These are phyloP conservation scores for Solanum arcanum DNA, from an alignment of 257 asterid genomes.

Conservation along the genomic window DNA sequence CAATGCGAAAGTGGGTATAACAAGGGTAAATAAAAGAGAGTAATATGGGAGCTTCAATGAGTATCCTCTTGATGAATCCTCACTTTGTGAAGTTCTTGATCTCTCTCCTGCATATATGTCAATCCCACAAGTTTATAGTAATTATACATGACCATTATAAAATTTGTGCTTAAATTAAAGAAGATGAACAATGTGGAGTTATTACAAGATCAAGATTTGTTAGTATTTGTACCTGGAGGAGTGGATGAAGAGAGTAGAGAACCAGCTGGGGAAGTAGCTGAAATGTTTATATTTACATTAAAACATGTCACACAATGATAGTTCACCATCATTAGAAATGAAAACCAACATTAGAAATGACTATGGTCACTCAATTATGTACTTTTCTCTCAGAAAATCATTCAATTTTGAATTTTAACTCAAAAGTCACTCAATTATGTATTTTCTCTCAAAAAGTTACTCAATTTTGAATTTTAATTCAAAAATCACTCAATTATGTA, in stretches of 20 bases:
- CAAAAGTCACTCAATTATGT: no score
- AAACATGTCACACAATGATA: neutral
- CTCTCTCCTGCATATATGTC: neutral
- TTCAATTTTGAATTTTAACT: no score
- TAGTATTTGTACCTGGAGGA: slow-evolving; percentile 9
- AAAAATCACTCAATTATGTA: no score
- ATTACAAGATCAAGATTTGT: neutral
- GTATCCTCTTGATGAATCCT: slow-evolving; percentile 6
- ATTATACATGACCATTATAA: neutral
- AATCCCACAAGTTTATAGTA: neutral
- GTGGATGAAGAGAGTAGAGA: neutral
- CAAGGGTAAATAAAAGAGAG: neutral
- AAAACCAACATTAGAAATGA: no score
- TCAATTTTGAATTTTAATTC: no score
- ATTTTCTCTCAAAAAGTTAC: no score
- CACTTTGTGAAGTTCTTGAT: neutral
- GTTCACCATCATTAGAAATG: neutral
- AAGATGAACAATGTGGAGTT: neutral
- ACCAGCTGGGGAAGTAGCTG: neutral
- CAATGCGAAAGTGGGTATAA: neutral
- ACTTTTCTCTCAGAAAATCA: no score
- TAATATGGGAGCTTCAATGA: neutral
- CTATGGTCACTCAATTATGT: no score
- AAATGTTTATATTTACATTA: neutral
- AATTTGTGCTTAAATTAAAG: neutral